These are phyloP conservation scores for Metarhizium album DNA, from an alignment of 2,329 filamentous ascomycete species.

Conservation along the genomic window DNA sequence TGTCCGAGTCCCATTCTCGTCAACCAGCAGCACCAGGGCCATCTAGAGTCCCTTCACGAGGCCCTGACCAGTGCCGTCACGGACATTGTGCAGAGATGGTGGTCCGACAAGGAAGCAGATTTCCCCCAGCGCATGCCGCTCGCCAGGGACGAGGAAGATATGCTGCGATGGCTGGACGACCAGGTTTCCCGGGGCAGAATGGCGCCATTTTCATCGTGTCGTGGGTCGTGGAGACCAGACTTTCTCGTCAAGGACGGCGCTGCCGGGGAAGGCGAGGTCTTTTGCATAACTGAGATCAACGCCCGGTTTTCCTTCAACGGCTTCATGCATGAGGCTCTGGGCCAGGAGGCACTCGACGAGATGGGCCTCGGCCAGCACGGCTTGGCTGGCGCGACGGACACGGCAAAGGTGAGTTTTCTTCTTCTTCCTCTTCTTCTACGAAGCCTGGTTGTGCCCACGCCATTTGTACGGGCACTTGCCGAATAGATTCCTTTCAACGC, in stretches of 20 bases:
- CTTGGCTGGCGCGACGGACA: conserved; percentile 15
- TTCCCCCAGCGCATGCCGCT: conserved; percentile 25
- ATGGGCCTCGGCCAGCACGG: conserved; percentile 6
- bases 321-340: conserved; percentile 19
- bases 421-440: too few species aligned
- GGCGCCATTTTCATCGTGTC: conserved; percentile 11
- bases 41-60: conserved; percentile 19
- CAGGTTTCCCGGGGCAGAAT: conserved; percentile 17
- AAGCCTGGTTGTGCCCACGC: too few species aligned
- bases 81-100: conserved; percentile 29
- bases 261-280: conserved; percentile 16
- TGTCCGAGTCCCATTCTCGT: conserved; percentile 26
- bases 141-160: conserved; percentile 17
- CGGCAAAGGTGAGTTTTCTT: conserved; percentile 15
- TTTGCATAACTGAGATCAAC: conserved; percentile 29
- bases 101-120: conserved; percentile 19
- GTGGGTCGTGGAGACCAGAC: conserved; percentile 28
- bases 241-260: conserved; percentile 24
- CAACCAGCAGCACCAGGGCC: conserved; percentile 17
- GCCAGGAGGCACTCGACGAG: conserved; percentile 17
- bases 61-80: conserved; percentile 21
- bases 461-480: too few species aligned
- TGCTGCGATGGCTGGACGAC: conserved; percentile 19
- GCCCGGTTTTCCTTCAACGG: conserved; percentile 30
- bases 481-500: too few species aligned